A percentile compares a stretch with the other conserved stretches of the same genome.
Conservation (phyloP, 176 grass and related monocot genomes). For the Carex scoparia region DNA sequence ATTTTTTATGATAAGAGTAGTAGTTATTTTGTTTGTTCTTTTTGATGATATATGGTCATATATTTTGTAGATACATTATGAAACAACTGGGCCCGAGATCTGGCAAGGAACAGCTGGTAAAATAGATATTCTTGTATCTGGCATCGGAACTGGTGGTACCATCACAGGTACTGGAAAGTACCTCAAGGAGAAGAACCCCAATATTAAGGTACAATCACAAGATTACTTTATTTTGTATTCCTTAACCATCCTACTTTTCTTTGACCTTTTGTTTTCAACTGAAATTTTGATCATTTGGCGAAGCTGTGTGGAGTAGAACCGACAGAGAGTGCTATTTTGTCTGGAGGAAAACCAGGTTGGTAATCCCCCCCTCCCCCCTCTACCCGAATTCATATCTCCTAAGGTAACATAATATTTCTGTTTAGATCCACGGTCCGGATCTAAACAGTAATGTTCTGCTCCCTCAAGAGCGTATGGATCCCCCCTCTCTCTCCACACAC, state of each 20-base stretch:
- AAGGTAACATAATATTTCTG: too few relatives aligned
- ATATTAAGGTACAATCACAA: constrained; percentile 34
- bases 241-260: neutral
- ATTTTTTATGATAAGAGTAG: neutral
- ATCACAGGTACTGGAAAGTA: constrained; percentile 47
- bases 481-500: neutral
- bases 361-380: neutral
- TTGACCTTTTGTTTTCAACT: neutral
- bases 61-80: constrained; percentile 41
- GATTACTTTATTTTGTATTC: neutral
- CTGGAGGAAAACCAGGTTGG: constrained; percentile 44
- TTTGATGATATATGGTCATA: neutral
- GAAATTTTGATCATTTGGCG: constrained; percentile 10
- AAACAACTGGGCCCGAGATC: constrained; percentile 54
- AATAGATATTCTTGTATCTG: constrained; percentile 42
- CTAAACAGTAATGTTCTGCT: too few relatives aligned
- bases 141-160: constrained; percentile 53
- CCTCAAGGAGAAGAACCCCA: constrained; percentile 50
- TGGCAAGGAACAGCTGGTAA: constrained; percentile 44
- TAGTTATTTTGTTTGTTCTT: neutral
- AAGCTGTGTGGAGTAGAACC: constrained; percentile 49
- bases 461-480: neutral
- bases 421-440: too few relatives aligned
- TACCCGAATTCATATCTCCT: too few relatives aligned
- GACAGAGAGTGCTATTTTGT: constrained; percentile 48